A percentile compares a stretch with the other conserved stretches of the same genome.
Conservation (phyloP, 352 stramenopile species). For the Phytophthora pistaciae region DNA sequence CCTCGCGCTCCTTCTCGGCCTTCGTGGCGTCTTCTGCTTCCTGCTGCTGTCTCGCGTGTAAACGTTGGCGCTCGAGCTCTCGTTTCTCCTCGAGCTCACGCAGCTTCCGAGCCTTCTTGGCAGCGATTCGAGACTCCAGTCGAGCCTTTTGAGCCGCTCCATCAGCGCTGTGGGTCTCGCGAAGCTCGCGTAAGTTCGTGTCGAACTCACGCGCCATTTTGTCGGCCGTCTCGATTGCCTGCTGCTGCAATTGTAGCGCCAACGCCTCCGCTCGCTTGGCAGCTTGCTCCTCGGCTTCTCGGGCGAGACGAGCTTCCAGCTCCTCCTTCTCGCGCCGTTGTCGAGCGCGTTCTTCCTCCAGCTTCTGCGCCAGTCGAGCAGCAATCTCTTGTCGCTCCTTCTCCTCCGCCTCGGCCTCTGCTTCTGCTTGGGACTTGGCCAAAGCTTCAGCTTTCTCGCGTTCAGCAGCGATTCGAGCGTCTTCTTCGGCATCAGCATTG, state of each 20-base stretch:
- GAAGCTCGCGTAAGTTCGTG: constrained; percentile 66
- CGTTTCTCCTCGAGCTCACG: constrained; percentile 77
- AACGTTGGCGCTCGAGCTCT: constrained; percentile 58
- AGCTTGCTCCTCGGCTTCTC: constrained; percentile 55
- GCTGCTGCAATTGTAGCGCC: constrained; percentile 41
- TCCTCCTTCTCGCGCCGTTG: constrained; percentile 62
- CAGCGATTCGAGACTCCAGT: constrained; percentile 73
- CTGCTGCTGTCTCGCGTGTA: constrained; percentile 54
- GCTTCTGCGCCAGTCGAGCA: constrained; percentile 34
- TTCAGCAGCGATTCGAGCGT: constrained; percentile 17
- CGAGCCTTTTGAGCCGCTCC: constrained; percentile 70
- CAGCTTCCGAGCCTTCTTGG: constrained; percentile 83
- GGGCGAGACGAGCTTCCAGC: constrained; percentile 43
- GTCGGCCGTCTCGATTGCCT: constrained; percentile 59
- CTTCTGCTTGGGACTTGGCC: constrained; percentile 33
- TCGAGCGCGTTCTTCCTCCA: constrained; percentile 66
- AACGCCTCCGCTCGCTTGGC: constrained; percentile 30
- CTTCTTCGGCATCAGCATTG: constrained; percentile 19
- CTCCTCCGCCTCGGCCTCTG: constrained; percentile 42
- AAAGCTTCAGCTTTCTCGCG: constrained; percentile 28
- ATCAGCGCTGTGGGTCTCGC: constrained; percentile 66
- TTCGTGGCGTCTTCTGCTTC: constrained; percentile 45
- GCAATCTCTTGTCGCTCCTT: constrained; percentile 40
- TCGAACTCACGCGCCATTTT: constrained; percentile 74
- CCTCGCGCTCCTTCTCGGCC: constrained; percentile 42